These are phyloP conservation scores for Trichoderma pleuroti DNA, from an alignment of 2,329 filamentous ascomycete genomes.

Conservation along the genomic window DNA sequence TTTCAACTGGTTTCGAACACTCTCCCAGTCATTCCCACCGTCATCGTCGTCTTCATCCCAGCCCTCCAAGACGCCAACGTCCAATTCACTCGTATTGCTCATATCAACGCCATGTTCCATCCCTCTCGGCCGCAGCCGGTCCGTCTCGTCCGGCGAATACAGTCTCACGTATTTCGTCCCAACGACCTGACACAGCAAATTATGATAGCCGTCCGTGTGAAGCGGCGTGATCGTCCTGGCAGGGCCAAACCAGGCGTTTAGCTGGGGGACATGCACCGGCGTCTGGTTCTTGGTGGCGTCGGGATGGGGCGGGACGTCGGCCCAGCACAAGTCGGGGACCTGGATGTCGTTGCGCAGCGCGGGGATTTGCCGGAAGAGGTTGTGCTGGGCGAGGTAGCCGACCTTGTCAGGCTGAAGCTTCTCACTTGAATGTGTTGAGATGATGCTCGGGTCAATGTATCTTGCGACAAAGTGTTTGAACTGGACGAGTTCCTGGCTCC, in stretches of 20 bases:
- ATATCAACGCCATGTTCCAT: conserved; percentile 75
- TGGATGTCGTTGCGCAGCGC: conserved; percentile 69
- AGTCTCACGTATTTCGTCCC: conserved; percentile 89
- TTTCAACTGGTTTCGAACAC: conserved; percentile 48
- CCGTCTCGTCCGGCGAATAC: conserved; percentile 65
- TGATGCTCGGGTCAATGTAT: conserved; percentile 48
- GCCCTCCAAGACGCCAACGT: conserved; percentile 67
- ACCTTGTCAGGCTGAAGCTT: conserved; percentile 30
- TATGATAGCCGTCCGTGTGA: conserved; percentile 92
- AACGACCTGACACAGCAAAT: conserved; percentile 84
- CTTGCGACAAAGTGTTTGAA: conserved; percentile 67
- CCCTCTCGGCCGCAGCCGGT: conserved; percentile 57
- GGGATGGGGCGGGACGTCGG: conserved; percentile 57
- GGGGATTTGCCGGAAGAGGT: conserved; percentile 80
- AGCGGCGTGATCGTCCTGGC: conserved; percentile 83
- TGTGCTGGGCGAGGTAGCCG: conserved; percentile 89
- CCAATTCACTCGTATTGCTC: conserved; percentile 81
- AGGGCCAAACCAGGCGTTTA: conserved; percentile 94
- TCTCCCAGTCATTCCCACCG: conserved; percentile 33
- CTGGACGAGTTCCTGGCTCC: conserved; percentile 76
- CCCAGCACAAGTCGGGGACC: conserved; percentile 82
- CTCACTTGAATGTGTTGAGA: neutral
- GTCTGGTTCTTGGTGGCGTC: conserved; percentile 36
- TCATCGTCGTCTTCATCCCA: conserved; percentile 43
- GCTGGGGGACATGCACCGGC: conserved; percentile 56